Evolutionary conservation across 106 monocot genomes (phyloP), one percentile per base, ranked within the genome.

Genomic region (Triglochin maritima): DNA sequence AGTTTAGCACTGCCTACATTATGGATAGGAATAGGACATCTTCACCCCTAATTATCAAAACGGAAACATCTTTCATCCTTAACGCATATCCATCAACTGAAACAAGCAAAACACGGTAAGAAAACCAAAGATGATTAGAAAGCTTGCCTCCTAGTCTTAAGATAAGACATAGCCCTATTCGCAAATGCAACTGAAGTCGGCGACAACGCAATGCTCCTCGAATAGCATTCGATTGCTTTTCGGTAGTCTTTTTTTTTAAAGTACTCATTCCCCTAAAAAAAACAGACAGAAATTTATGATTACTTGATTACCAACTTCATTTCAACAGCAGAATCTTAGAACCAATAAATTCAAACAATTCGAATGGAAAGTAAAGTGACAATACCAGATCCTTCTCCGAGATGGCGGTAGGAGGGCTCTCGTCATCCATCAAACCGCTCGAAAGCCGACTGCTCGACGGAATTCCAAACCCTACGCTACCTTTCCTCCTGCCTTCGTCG

Each of bases 111-210:
- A 52, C 11, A 11, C 52, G 7, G 0, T 52, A 52, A 52, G 52
- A 52, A 52, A 11, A 2, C 29, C 29, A 52, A 52, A 14, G 29
- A 15, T 2, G 60, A 17, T 7, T 7, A 60, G 17, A 7, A 69
- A 61, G 56, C 79, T 74, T 77, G 64, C 98, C 84, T 98, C 66
- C 76, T 98, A 14, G 89, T 47, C 77, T 92, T 98, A 42, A 92
- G 83, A 84, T 86, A 98, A n/a, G 98, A 82, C 92, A 98, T 98
- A 48, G 98, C 98, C 84, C 98, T 81, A 69, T 98, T 98, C 44
- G 98, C 98, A 86, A 84, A 92, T 59, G 98, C 92, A 65, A 98
- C 88, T 47, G 88, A 65, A 47, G 85, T 84, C 16, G 98, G 98
- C 67, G 80, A 79, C 10, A 98, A 75, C 17, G 71, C 98, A 59